A percentile compares a stretch with the other conserved stretches of the same genome.
Evolutionary conservation across 1,139 yeast genomes (phyloP).

Genomic region (Blastobotrys petasosporus): DNA sequence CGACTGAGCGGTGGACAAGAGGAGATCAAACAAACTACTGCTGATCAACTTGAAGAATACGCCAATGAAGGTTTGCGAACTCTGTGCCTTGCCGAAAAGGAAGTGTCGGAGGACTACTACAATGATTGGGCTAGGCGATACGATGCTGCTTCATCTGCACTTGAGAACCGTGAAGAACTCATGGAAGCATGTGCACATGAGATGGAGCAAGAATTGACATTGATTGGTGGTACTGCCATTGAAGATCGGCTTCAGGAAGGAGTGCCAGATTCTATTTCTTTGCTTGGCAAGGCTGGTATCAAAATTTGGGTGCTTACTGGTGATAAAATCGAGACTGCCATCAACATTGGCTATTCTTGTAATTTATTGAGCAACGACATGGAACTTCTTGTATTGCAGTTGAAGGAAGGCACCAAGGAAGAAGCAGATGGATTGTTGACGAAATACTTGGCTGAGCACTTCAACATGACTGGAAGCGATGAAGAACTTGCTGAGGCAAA

Average conservation of each 20-base stretch:
- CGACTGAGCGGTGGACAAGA: slow-evolving; percentile 37
- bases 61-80: slow-evolving; percentile 97
- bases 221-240: slow-evolving; percentile 93
- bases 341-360: slow-evolving; percentile 93
- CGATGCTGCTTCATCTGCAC: slow-evolving; percentile 64
- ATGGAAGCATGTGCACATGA: slow-evolving; percentile 73
- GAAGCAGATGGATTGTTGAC: slow-evolving; percentile 51
- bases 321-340: slow-evolving; percentile 94
- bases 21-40: slow-evolving; percentile 55
- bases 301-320: slow-evolving; percentile 96
- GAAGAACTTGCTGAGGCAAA: slow-evolving; percentile 55
- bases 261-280: slow-evolving; percentile 84
- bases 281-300: slow-evolving; percentile 80
- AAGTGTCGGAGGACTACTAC: slow-evolving; percentile 56
- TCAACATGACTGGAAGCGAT: slow-evolving; percentile 55
- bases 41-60: slow-evolving; percentile 75
- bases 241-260: slow-evolving; percentile 93
- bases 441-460: slow-evolving; percentile 53
- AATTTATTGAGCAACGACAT: slow-evolving; percentile 76
- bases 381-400: slow-evolving; percentile 68
- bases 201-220: slow-evolving; percentile 61
- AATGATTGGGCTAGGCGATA: slow-evolving; percentile 61
- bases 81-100: slow-evolving; percentile 80
- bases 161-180: slow-evolving; percentile 67
- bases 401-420: slow-evolving; percentile 31